Evolutionary conservation across 176 grass and related monocot species (phyloP), one percentile per base, ranked within the genome.

Genomic region (Zea luxurians): DNA sequence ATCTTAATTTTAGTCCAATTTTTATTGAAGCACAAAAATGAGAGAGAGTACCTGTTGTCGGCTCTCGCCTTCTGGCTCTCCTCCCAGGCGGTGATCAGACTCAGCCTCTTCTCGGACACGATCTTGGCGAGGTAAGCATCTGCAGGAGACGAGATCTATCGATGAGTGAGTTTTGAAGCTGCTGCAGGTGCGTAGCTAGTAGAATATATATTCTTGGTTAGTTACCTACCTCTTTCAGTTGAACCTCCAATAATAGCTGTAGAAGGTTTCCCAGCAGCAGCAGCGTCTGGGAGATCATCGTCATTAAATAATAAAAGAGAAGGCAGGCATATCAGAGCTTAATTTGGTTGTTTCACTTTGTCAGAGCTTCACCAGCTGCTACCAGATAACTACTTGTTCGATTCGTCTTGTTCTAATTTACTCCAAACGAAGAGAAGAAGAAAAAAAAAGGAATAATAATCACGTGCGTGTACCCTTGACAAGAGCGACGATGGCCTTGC

Each of bases 51-150:
- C 90, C 87, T 92, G 74, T 92, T 92, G 72, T 92, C 86, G 3
- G 80, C 90, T 86, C 87, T 89, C 2, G 83, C 86, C 63, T 89
- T 89, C 73, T 92, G 83, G 70, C 84, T 92, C 68, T 89, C 86
- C 72, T 92, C 90, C 86, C 86, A 92, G 49, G 90, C 90, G 1
- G 15, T 82, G 86, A 92, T 92, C 77, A 92, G 73, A 45, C 77
- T 86, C 61, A 70, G 17, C 4, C 86, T 80, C 80, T 92, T 92
- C 70, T 89, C 90, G 0, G 83, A 78, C 17, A 81, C 87, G 13
- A 92, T 76, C 50, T 88, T 89, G 27, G 73, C 78, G 6, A 89
- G 90, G 63, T 68, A 72, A 60, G 90, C 83, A 75, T 92, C 86
- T 92, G 86, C 35, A 77, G 16, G 34, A 77, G 16, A 1, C 0